Percentiles rank a stretch among this genome's conserved stretches.
These are phyloP conservation scores for Diaporthe sp. DNA, from an alignment of 2,329 filamentous ascomycete species.

Conservation along the genomic window DNA sequence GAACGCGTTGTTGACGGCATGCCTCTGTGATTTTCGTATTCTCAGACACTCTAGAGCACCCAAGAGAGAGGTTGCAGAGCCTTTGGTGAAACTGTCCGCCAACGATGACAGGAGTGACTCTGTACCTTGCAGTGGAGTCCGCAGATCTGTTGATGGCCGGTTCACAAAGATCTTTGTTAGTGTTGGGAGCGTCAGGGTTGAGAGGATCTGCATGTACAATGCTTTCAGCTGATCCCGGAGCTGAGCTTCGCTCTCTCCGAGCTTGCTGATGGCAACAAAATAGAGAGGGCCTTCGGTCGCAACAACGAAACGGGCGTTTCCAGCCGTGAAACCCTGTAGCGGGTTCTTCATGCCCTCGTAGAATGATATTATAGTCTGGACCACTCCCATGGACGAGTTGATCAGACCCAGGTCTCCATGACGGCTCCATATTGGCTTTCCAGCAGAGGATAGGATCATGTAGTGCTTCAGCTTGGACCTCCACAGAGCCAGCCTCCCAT, in stretches of 20 bases:
- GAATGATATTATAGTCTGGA: constrained; percentile 98
- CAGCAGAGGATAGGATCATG: constrained; percentile 93
- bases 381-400: constrained; percentile 93
- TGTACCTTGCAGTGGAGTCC: constrained; percentile 90
- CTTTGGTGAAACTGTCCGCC: constrained; percentile 93
- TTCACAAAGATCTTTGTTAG: constrained; percentile 90
- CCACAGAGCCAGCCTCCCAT: constrained; percentile 79
- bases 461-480: constrained; percentile 97
- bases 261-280: constrained; percentile 90
- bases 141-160: constrained; percentile 92
- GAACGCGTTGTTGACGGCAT: constrained; percentile 88
- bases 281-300: constrained; percentile 89
- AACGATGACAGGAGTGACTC: constrained; percentile 92
- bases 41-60: constrained; percentile 95
- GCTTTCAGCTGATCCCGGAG: constrained; percentile 90
- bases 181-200: constrained; percentile 90
- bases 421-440: constrained; percentile 96
- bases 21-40: constrained; percentile 88
- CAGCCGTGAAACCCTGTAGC: constrained; percentile 88
- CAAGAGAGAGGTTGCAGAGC: constrained; percentile 89
- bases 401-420: constrained; percentile 92
- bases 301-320: constrained; percentile 87
- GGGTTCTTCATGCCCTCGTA: constrained; percentile 86
- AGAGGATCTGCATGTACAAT: constrained; percentile 97
- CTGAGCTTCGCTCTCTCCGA: constrained; percentile 93